Evolutionary conservation across 129 eudicot genomes (phyloP), one percentile per base, ranked within the genome.

Genomic region (Escallonia rubra): DNA sequence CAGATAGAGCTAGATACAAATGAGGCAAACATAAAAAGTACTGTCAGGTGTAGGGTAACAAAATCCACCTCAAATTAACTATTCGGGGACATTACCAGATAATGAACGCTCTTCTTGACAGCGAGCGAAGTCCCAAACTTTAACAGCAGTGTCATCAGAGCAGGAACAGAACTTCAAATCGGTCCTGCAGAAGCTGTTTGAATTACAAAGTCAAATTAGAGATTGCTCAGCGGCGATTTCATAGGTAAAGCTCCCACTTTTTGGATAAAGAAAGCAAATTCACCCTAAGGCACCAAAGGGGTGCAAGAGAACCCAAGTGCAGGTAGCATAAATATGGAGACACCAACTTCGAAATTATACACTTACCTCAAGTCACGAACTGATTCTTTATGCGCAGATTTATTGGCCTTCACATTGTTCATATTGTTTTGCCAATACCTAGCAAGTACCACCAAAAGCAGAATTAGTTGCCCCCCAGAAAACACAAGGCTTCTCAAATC

Each of bases 361-460:
- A 16, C 43, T 16, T 89, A 93, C 99, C 99, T 93, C 41, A 93
- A 74, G 75, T 82, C 99, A 79, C 99, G 92, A 7, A 93, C 90
- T 41, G 99, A 93, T 93, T 93, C 99, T 74, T 89, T 89, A 73
- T 93, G 99, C 10, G 99, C 99, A 55, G 95, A 76, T 74, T 89
- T 93, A 78, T 93, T 86, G 69, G 90, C 99, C 77, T 93, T 93
- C 68, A 93, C 96, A 47, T 93, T 89, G 76, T 93, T 93, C 99
- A 93, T 93, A 81, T 89, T 93, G 77, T 75, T 93, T 80, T 93
- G 99, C 99, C 99, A 93, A 73, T 93, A 93, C 95, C 99, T 93
- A 53, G 49, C 60, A 46, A 59, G 44, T 3, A 63, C 63, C 71
- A 71, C 47, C 61, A 72, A 58, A 71, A 7, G 63, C 60, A 73